phyloP scores from a whole-genome alignment of 495 filamentous ascomycete species.

The Penicillium subrubescens region DNA sequence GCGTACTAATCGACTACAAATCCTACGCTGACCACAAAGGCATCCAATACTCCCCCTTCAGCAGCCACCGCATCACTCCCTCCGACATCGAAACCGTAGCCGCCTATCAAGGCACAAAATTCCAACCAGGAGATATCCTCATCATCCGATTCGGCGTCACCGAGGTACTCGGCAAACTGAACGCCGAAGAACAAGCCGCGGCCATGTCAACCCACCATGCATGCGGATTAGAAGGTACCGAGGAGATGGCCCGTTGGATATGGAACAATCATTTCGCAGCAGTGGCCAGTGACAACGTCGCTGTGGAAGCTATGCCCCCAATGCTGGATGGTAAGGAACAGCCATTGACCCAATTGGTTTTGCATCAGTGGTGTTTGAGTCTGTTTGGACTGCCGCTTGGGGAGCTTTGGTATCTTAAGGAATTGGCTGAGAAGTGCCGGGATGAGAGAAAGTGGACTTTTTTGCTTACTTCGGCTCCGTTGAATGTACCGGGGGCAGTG shows the following conservation, averaged over 20 bases:
- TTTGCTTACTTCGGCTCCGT: conserved; percentile 46
- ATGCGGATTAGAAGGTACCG: conserved; percentile 29
- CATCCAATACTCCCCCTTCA: conserved; percentile 39
- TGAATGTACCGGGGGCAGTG: conserved; percentile 49
- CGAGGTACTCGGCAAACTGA: conserved; percentile 34
- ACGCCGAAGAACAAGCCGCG: conserved; percentile 31
- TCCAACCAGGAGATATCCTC: conserved; percentile 45
- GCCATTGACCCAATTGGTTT: conserved; percentile 21
- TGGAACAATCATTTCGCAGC: conserved; percentile 38
- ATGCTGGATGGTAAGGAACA: conserved; percentile 20
- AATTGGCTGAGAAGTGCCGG: conserved; percentile 51
- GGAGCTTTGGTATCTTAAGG: conserved; percentile 64
- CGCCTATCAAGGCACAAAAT: conserved; percentile 31
- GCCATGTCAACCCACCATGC: conserved; percentile 7
- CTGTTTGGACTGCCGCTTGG: conserved; percentile 57
- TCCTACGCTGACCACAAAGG: conserved; percentile 37
- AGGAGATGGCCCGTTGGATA: conserved; percentile 34
- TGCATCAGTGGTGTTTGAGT: conserved; percentile 46
- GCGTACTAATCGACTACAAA: conserved; percentile 50
- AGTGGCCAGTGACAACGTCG: conserved; percentile 34
- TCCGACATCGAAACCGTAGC: conserved; percentile 37
- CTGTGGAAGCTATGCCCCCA: conserved; percentile 31
- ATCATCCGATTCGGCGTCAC: conserved; percentile 50
- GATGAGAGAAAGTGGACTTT: conserved; percentile 41
- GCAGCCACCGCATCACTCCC: conserved; percentile 32